Base-by-base conservation (phyloP, 208 protist species). In the Leishmania braziliensis region DNA sequence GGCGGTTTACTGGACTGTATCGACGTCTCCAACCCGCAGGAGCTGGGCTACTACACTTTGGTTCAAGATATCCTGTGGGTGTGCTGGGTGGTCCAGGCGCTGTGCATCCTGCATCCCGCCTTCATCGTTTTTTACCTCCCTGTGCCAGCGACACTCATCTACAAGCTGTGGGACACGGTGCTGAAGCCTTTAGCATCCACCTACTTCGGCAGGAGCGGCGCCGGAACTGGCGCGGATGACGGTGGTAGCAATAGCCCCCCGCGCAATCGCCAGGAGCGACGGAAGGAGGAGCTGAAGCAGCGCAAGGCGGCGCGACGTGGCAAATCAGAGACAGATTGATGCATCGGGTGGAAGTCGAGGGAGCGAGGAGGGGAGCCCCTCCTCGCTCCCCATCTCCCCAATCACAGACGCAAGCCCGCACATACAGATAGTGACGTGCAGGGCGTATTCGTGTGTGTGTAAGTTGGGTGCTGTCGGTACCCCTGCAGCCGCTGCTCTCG, bases 21-120 rank as follows among this genome's bases (percentile, higher is more conserved):
- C 43, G 93, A 98, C 77, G 91, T 81, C 39, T 91, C 92, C 62
- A 90, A 96, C 79, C 93, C 95, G 10, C 69, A 79, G 75, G 92
- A 96, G 79, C 87, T 98, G 33, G 95, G 95, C 3, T 80, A 91
- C 76, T 95, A 95, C 83, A 90, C 86, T 23, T 91, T 95, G 48
- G 93, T 91, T 26, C 95, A 98, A 87, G 95, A 98, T 83, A 63
- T 94, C 54, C 76, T 98, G 72, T 98, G 95, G 95, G 88, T 96
- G 53, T 97, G 93, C 83, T 98, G 95, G 93, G 89, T 89, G 43
- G 95, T 95, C 54, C 92, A 97, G 83, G 69, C 86, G 16, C 86
- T 98, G 53, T 93, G 90, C 78, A 90, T 82, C 60, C 2, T 95
- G 6, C 92, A 96, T 80, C 86, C 84, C 50, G 94, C 88, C 53